These are phyloP conservation scores for Haplosporangium sp. DNA, from an alignment of 371 early-diverging fungal genomes.

Conservation along the genomic window DNA sequence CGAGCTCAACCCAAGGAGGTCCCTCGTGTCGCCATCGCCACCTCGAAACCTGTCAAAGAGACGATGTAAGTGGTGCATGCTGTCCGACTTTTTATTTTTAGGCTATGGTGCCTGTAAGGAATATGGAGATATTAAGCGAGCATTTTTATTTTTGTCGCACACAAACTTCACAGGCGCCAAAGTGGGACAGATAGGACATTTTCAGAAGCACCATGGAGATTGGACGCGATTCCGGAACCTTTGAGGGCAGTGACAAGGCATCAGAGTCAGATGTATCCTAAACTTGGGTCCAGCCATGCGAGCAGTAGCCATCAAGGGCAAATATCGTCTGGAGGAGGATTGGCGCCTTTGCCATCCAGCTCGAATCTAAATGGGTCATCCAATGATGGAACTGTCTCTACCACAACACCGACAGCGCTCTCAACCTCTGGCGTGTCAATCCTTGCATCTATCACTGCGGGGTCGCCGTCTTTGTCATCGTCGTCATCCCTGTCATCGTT, in stretches of 20 bases:
- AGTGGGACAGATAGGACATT: conserved; percentile 16
- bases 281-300: conserved; percentile 11
- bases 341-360: conserved; percentile 3
- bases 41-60: conserved; percentile 49
- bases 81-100: background rate
- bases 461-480: background rate
- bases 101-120: too few relatives aligned
- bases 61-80: conserved; percentile 21
- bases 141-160: background rate
- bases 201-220: conserved; percentile 49
- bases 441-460: background rate
- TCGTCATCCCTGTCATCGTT: conserved; percentile 35
- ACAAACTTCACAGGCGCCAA: conserved; percentile 11
- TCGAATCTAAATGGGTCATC: background rate
- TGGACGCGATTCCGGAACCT: conserved; percentile 51
- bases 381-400: background rate
- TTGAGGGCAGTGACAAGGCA: conserved; percentile 40
- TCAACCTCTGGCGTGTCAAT: conserved; percentile 1
- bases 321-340: conserved; percentile 1
- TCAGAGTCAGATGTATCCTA: conserved; percentile 48
- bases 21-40: conserved; percentile 39
- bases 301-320: background rate
- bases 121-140: too few relatives aligned
- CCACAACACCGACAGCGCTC: background rate
- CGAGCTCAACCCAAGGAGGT: conserved; percentile 30